A percentile compares a stretch with the other conserved stretches of the same genome.
Evolutionary conservation across 345 rosid species (phyloP).

Genomic region (Acer yangbiense): DNA sequence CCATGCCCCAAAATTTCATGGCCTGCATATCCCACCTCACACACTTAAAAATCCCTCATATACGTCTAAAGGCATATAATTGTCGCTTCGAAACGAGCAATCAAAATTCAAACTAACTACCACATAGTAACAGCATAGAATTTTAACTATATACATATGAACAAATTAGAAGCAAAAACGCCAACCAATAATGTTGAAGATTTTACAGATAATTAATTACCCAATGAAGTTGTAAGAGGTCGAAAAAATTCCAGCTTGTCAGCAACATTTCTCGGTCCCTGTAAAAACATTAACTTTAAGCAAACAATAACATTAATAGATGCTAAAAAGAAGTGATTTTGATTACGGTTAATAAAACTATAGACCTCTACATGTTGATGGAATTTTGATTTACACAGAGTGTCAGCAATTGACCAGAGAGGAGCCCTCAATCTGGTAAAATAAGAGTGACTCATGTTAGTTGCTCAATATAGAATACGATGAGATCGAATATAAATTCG

Average conservation of each 20-base stretch:
- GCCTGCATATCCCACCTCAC: constrained; percentile 33
- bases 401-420: constrained; percentile 22
- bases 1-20: constrained; percentile 25
- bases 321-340: background rate
- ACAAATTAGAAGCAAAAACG: background rate
- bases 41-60: constrained; percentile 6
- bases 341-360: background rate
- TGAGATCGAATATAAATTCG: too few relatives aligned
- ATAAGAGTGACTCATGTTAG: background rate
- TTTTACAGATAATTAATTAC: constrained; percentile 29
- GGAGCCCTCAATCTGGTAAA: constrained; percentile 20
- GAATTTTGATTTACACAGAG: constrained; percentile 19
- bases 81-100: background rate
- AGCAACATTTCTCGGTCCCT: constrained; percentile 43
- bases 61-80: background rate
- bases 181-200: constrained; percentile 3
- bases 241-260: constrained; percentile 28
- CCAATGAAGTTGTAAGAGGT: constrained; percentile 42
- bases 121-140: background rate
- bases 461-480: background rate
- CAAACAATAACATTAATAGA: background rate
- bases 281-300: constrained; percentile 10
- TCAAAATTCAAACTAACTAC: background rate
- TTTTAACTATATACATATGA: background rate
- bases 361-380: constrained; percentile 17